Evolutionary conservation across 345 rosid genomes (phyloP), one percentile per base, ranked within the genome.

Genomic region (Sisymbrium altissimum): DNA sequence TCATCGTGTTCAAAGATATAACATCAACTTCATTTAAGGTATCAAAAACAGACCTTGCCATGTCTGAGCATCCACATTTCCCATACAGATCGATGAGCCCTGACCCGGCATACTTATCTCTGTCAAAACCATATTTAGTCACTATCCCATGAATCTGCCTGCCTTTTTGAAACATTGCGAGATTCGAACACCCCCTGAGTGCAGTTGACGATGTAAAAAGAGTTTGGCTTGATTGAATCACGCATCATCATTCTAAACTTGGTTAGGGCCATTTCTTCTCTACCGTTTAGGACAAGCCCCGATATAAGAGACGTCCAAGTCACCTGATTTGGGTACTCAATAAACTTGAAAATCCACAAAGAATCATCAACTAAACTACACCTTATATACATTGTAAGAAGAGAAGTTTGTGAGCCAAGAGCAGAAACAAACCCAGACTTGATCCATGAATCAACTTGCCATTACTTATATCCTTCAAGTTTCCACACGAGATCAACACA

Each of bases 31-130:
- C 83, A 30, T 19, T 68, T 80, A 87, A 81, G 21, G 71, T 57
- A 56, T 87, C 87, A 66, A 88, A 92, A 58, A 80, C 87, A 5
- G 69, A 77, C 76, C 83, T 83, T 3, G 85, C 87, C 75, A 79
- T 75, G 48, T 75, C 70, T 18, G 89, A 64, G 53, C 74, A 81
- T 74, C 94, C 98, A 62, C 94, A 85, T 80, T 88, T 92, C 21
- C 91, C 96, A 59, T 89, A 88, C 64, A 88, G 68, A 68, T 88
- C 96, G 15, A 84, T 82, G 55, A 89, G 78, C 53, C 87, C 88
- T 46, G 88, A 83, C 48, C 89, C 94, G 3, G 80, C 64, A 55
- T 79, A 87, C 80, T 77, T 61, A 83, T 79, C 82, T 67, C 81
- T 84, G 54, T 77, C 81, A 4, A 87, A 77, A 72, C 84, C 85